Base-by-base conservation (phyloP, 352 stramenopile species). In the Globisporangium takayamanum region DNA sequence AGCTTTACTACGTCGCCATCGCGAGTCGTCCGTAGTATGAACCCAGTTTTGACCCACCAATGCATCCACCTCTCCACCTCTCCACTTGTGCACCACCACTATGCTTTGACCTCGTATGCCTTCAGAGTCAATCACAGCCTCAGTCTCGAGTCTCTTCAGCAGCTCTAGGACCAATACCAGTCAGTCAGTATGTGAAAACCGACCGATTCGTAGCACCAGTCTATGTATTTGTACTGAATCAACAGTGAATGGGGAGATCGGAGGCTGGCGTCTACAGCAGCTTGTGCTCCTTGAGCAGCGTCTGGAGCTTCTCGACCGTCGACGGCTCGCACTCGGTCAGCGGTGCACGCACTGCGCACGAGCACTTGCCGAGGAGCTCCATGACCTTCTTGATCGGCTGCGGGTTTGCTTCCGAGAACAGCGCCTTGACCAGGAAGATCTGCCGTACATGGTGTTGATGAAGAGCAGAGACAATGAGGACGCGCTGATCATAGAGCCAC, bases 321-420 rank as follows among this genome's bases (percentile, higher is more conserved):
- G 84, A 77, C 22, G 74, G 69, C 51, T 77, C 78, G 56, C 88
- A 92, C 55, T 82, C 62, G 30, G 88, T 77, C 33, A 96, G 73
- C 20, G 88, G 88, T 11, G 86, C 70, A 20, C 88, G 85, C 56
- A 90, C 84, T 33, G 80, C 63, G 56, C 82, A 57, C 16, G 80
- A 72, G 70, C 84, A 95, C 75, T 95, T 94, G 72, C 88, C 88
- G 49, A 95, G 72, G 33, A 95, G 66, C 70, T 94, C 78, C 69
- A 96, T 80, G 42, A 88, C 73, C 65, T 95, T 92, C 75, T 97
- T 97, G 56, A 94, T 72, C n/a, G 89, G 89, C 72, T 96, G 88
- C 58, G 89, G 89, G 72, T 97, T 97, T 49, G 88, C 88, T 59
- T 97, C 88, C 39, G 83, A 86, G 68, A 97, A 97, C 30, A 97